These are phyloP conservation scores for Fusarium chaquense DNA, from an alignment of 2,329 filamentous ascomycete genomes.

Conservation along the genomic window DNA sequence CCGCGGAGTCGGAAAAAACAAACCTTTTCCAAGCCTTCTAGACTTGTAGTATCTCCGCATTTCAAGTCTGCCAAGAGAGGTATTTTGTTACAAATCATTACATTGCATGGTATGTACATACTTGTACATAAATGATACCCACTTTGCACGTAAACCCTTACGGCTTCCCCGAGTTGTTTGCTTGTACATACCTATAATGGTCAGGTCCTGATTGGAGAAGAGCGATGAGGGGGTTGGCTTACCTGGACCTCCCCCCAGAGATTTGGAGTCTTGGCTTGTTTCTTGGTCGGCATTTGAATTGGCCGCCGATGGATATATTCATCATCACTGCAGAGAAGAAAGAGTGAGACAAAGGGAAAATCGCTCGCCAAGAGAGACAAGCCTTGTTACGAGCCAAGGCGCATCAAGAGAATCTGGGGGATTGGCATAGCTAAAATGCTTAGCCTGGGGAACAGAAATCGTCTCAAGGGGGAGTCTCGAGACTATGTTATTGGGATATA, in stretches of 20 bases:
- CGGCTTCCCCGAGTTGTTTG: neutral
- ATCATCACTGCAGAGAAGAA: neutral
- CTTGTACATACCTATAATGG: neutral
- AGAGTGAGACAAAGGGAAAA: conserved; percentile 1
- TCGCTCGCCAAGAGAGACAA: conserved; percentile 18
- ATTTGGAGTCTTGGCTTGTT: conserved; percentile 12
- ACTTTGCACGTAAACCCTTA: neutral
- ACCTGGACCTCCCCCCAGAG: neutral
- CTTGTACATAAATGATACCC: neutral
- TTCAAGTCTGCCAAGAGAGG: conserved; percentile 5
- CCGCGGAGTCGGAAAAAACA: neutral
- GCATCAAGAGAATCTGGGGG: neutral
- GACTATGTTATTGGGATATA: neutral
- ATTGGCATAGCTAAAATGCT: neutral
- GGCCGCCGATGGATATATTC: conserved; percentile 5
- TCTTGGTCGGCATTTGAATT: conserved; percentile 18
- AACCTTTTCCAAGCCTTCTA: neutral
- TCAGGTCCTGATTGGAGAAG: neutral
- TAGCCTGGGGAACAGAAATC: neutral
- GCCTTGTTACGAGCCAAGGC: neutral
- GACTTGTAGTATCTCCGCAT: neutral
- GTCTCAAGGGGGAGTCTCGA: neutral
- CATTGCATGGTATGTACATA: neutral
- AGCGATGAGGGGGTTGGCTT: neutral
- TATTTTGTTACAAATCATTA: conserved; percentile 8